Conservation (phyloP, 2,329 filamentous ascomycete species). For the Chaetoscypha palmicola region DNA sequence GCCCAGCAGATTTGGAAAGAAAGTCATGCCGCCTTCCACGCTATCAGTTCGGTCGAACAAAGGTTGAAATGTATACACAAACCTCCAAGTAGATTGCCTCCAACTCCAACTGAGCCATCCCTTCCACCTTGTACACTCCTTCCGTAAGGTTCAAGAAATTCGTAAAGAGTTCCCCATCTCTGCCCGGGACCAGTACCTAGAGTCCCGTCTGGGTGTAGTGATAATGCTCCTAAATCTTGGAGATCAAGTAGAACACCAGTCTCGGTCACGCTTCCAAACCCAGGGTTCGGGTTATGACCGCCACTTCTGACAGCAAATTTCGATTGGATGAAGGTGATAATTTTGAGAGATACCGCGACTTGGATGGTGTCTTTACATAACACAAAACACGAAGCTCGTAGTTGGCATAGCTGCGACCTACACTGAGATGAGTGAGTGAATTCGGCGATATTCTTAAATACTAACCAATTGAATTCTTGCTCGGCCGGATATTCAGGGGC, state of each 20-base stretch:
- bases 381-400: no score
- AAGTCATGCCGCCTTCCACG: conserved; percentile 3
- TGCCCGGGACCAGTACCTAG: conserved; percentile 31
- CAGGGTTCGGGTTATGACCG: conserved; percentile 28
- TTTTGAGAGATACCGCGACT: no score
- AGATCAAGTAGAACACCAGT: conserved; percentile 42
- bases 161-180: conserved; percentile 34
- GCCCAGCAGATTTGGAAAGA: conserved; percentile 1
- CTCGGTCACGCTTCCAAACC: conserved; percentile 41
- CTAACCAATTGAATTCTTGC: no score
- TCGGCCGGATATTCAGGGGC: no score
- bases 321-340: conserved; percentile 1
- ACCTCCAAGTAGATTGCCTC: conserved; percentile 6
- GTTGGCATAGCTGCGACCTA: no score
- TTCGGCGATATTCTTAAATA: no score
- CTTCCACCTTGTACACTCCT: conserved; percentile 18
- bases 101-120: conserved; percentile 4
- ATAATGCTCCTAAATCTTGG: conserved; percentile 20
- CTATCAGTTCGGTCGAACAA: no score
- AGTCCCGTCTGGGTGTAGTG: conserved; percentile 24
- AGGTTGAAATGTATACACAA: no score
- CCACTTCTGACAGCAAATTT: conserved; percentile 15
- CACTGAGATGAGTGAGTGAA: no score
- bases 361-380: no score
- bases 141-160: conserved; percentile 26